Percentiles rank a stretch among this genome's conserved stretches.
phyloP scores from a whole-genome alignment of 495 filamentous ascomycete genomes.

The Aspergillus saccharolyticus region DNA sequence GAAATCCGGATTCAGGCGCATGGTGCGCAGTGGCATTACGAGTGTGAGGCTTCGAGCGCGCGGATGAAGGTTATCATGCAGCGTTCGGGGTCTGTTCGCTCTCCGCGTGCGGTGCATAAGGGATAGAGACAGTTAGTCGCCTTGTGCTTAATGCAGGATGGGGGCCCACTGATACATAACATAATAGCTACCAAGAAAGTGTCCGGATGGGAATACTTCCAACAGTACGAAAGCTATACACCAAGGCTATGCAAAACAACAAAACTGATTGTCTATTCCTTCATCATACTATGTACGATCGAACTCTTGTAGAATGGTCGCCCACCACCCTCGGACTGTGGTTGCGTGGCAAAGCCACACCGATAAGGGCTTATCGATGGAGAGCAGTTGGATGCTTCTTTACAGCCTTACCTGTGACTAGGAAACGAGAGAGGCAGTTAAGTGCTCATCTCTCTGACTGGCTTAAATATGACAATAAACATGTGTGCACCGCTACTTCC shows the following conservation, averaged over 20 bases:
- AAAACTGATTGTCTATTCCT: slow-evolving; percentile 3
- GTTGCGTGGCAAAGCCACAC: slow-evolving; percentile 2
- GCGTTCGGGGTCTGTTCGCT: background rate
- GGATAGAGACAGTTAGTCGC: background rate
- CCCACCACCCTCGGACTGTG: slow-evolving; percentile 20
- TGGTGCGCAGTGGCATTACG: background rate
- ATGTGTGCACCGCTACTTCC: slow-evolving; percentile 40
- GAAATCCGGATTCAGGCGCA: background rate
- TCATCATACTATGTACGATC: slow-evolving; percentile 13
- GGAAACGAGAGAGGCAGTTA: slow-evolving; percentile 44
- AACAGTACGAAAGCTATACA: background rate
- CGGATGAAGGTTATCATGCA: background rate
- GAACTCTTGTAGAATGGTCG: slow-evolving; percentile 10
- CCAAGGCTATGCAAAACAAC: background rate
- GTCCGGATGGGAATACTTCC: background rate
- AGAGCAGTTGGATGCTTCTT: slow-evolving; percentile 52
- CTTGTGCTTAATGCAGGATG: no score
- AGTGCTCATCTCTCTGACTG: slow-evolving; percentile 47
- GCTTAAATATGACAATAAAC: slow-evolving; percentile 38
- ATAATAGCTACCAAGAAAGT: no score
- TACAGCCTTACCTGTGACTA: slow-evolving; percentile 37
- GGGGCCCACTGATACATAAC: no score
- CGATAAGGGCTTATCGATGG: slow-evolving; percentile 37
- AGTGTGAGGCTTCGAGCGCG: no score
- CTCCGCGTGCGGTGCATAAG: background rate